These are phyloP conservation scores for Vitellaria paradoxa DNA, from an alignment of 179 eudicot species.

Conservation along the genomic window DNA sequence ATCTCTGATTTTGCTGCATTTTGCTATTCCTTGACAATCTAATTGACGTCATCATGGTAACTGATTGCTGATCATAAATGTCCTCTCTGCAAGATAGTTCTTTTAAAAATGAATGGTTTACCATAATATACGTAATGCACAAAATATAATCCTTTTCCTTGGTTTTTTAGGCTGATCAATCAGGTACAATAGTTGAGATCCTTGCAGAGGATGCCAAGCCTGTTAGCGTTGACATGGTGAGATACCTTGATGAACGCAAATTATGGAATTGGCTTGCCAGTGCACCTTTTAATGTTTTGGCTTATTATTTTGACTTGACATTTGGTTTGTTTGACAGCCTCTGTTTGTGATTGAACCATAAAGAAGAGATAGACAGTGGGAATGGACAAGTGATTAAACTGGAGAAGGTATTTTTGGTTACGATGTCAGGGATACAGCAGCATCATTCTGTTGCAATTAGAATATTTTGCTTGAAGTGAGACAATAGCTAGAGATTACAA, in stretches of 20 bases:
- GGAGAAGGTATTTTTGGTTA: not conserved
- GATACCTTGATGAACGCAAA: too few species aligned
- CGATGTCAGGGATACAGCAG: not conserved
- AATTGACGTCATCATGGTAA: not conserved
- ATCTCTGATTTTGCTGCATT: not conserved
- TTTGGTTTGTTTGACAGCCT: constrained; percentile 32
- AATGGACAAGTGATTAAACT: not conserved
- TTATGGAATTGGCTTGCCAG: too few species aligned
- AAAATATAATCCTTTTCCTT: not conserved
- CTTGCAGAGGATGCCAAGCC: constrained; percentile 72
- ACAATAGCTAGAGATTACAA: not conserved
- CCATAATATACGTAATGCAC: not conserved
- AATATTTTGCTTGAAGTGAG: not conserved
- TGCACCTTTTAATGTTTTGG: too few species aligned
- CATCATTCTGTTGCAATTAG: constrained; percentile 4
- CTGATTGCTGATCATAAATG: not conserved
- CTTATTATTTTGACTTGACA: too few species aligned
- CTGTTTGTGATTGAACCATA: constrained; percentile 40
- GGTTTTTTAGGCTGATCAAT: constrained; percentile 65
- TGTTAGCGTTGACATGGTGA: constrained; percentile 66
- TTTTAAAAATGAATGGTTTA: not conserved
- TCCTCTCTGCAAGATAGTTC: not conserved
- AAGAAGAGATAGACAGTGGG: constrained; percentile 7
- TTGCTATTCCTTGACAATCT: not conserved
- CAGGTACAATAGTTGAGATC: constrained; percentile 72